Base-by-base conservation (phyloP, 2,329 filamentous ascomycete species). In the Arthrobotrys musiformis region DNA sequence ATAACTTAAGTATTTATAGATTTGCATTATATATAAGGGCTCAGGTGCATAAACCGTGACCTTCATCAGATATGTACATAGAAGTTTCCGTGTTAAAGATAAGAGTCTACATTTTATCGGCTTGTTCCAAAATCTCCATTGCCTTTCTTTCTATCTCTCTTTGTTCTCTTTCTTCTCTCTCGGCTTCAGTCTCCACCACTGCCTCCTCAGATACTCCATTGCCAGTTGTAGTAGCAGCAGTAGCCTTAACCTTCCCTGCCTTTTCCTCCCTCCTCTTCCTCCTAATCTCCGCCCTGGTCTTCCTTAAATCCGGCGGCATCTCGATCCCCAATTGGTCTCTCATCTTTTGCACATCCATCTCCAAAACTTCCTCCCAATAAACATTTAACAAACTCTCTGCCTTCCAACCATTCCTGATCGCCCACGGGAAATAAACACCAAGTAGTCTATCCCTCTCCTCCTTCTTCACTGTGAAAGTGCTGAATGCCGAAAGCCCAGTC, bases 341-440 rank as follows among this genome's bases (percentile, higher is more conserved):
- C 82, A 99, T 82, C 79, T 90, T 92, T 62, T 89, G 87, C 26
- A 97, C 92, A 83, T 97, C 91, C 70, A 90, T 92, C 85, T 94
- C 91, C 80, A 99, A 84, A 85, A 94, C 89, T 86, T 98, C 93
- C 84, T 99, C 95, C 95, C 95, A 99, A 82, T 97, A 99, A 0
- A 99, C 90, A 83, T 97, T 97, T 80, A 99, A 94, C 35, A 98
- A 86, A 82, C 97, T 92, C 81, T 91, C 89, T 56, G 90, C 88
- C 68, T 88, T 85, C 79, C 93, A 83, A 13, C 95, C 95, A 83
- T 97, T 98, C 66, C 89, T 86, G 50, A 97, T 84, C 37, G 95
- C 95, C 95, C 95, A 99, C 0, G 95, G 95, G 63, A 94, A 85
- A 84, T 97, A 97, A 0, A 89, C 90, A 4, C 85, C 84, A 81